Evolutionary conservation across 208 protist genomes (phyloP).

Genomic region (Leishmania arabica): DNA sequence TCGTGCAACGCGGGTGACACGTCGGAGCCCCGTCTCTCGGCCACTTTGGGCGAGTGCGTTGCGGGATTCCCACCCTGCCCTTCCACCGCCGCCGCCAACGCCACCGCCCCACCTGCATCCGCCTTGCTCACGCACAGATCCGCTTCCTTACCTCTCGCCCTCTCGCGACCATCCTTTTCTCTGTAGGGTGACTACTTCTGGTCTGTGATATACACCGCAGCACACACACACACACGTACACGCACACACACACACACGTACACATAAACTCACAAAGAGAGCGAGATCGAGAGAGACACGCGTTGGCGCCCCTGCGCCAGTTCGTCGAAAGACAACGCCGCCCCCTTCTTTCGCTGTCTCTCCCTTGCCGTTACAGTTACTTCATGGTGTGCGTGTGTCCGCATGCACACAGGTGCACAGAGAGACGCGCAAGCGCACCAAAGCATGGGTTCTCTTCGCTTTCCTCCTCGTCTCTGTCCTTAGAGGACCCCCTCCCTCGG

Average conservation of each 20-base stretch:
- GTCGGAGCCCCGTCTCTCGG: not conserved
- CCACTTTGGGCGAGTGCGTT: not conserved
- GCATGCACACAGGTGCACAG: not conserved
- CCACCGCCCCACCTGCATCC: not conserved
- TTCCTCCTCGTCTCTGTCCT: not conserved
- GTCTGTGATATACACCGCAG: not conserved
- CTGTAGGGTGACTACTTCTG: not conserved
- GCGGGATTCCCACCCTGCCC: not conserved
- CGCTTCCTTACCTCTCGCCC: not conserved
- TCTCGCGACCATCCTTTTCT: not conserved
- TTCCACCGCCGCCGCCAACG: not conserved
- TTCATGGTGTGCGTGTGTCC: not conserved
- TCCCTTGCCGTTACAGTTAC: not conserved
- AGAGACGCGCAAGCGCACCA: not conserved
- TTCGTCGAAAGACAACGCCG: not conserved
- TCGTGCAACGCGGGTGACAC: not conserved
- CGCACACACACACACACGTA: not conserved
- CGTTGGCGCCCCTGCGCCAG: not conserved
- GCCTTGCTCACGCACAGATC: not conserved
- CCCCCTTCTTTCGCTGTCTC: not conserved
- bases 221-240: not conserved
- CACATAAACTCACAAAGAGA: not conserved
- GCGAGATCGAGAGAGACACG: too few species aligned
- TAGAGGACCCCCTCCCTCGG: constrained; percentile 23
- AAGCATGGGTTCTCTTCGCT: not conserved